phyloP scores from a whole-genome alignment of 2,329 filamentous ascomycete genomes.

The Aspergillus candidus region DNA sequence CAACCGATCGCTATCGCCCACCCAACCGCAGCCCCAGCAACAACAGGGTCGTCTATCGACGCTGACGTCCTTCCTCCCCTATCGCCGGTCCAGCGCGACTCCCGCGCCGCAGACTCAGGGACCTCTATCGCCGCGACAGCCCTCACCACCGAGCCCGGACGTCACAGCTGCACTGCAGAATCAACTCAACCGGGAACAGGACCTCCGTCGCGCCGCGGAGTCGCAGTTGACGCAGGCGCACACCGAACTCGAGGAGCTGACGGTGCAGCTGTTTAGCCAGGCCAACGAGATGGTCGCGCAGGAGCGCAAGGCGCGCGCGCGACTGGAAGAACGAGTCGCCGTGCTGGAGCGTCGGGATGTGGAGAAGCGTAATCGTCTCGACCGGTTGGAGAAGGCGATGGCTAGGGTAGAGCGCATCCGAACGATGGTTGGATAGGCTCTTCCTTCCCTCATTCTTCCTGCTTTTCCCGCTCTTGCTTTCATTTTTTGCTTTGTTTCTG shows the following conservation, averaged over 20 bases:
- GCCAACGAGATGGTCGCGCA: conserved; percentile 62
- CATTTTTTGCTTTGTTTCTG: background rate
- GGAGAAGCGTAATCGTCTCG: conserved; percentile 49
- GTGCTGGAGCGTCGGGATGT: conserved; percentile 41
- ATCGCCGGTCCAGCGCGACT: conserved; percentile 32
- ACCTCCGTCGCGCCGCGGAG: conserved; percentile 53
- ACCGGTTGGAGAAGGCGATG: conserved; percentile 52
- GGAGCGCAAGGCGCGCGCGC: conserved; percentile 54
- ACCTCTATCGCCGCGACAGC: conserved; percentile 18
- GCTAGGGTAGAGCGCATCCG: conserved; percentile 54
- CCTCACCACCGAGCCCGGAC: conserved; percentile 19
- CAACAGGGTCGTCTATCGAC: conserved; percentile 34
- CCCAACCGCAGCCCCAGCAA: conserved; percentile 24
- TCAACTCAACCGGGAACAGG: conserved; percentile 50
- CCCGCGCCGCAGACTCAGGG: conserved; percentile 15
- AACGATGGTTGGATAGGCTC: conserved; percentile 41
- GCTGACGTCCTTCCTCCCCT: conserved; percentile 35
- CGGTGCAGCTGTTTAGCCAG: conserved; percentile 54
- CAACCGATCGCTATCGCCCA: conserved; percentile 34
- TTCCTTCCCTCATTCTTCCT: background rate
- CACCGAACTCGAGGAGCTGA: conserved; percentile 57
- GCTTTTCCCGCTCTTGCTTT: conserved; percentile 1
- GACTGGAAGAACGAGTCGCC: conserved; percentile 43
- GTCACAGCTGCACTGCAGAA: conserved; percentile 44
- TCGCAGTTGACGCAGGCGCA: conserved; percentile 49